These are phyloP conservation scores for Acmispon strigosus DNA, from an alignment of 306 rosid genomes.

Conservation along the genomic window DNA sequence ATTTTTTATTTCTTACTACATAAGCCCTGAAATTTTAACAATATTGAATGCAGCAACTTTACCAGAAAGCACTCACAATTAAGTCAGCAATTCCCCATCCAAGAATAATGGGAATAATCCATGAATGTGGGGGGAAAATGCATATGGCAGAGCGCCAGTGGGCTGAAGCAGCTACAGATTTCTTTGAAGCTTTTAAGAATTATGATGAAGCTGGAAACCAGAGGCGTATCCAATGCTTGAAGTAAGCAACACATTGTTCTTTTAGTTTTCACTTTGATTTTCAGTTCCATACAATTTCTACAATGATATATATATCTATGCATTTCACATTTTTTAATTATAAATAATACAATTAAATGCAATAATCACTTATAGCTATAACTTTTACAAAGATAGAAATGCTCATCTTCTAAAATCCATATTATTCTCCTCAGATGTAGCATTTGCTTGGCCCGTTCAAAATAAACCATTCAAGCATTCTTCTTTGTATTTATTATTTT, in stretches of 20 bases:
- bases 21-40: neutral
- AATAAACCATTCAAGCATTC: neutral
- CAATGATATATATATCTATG: neutral
- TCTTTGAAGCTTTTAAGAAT: conserved; percentile 94
- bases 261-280: neutral
- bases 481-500: conserved; percentile 1
- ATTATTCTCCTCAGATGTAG: conserved; percentile 2
- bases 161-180: conserved; percentile 98
- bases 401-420: conserved; percentile 12
- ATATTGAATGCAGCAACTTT: conserved; percentile 78
- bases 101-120: conserved; percentile 95
- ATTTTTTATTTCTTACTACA: neutral
- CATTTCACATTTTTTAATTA: neutral
- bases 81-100: conserved; percentile 99
- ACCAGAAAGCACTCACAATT: conserved; percentile 92
- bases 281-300: conserved; percentile 8
- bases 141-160: conserved; percentile 99
- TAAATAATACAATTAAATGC: neutral
- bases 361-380: neutral
- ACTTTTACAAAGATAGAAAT: neutral
- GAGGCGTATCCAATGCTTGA: conserved; percentile 94
- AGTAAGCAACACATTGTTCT: conserved; percentile 37
- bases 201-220: conserved; percentile 98
- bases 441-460: neutral
- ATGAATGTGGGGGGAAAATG: conserved; percentile 99